Evolutionary conservation across 1,284 basidiomycete species (phyloP).

Genomic region (Cutaneotrichosporon sp.): DNA sequence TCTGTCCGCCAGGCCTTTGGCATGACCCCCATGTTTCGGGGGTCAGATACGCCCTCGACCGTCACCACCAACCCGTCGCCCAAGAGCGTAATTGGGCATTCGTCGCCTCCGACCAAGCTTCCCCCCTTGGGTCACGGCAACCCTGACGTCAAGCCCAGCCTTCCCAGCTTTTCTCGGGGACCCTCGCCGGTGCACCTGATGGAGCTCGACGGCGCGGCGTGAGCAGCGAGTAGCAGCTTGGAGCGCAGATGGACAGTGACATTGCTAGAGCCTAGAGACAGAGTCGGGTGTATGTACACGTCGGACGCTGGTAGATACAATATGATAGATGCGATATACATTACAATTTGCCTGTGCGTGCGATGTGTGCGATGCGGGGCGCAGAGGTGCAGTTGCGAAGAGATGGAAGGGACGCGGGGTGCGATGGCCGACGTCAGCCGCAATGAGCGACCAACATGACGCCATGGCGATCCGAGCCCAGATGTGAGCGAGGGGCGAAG

Average conservation of each 20-base stretch:
- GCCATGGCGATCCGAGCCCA: too few species aligned
- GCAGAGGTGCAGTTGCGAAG: too few species aligned
- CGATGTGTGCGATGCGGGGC: too few species aligned
- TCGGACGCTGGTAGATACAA: slow-evolving; percentile 8
- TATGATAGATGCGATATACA: slow-evolving; percentile 13
- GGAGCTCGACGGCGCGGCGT: slow-evolving; percentile 29
- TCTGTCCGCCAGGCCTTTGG: slow-evolving; percentile 79
- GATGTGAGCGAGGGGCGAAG: too few species aligned
- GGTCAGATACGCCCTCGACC: slow-evolving; percentile 20
- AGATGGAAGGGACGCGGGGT: too few species aligned
- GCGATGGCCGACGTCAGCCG: too few species aligned
- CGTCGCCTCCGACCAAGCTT: slow-evolving; percentile 36
- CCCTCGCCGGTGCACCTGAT: slow-evolving; percentile 28
- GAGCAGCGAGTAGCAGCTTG: neutral
- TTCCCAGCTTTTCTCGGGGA: slow-evolving; percentile 24
- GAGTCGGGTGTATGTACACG: slow-evolving; percentile 10
- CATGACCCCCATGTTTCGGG: slow-evolving; percentile 77
- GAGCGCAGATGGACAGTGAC: neutral
- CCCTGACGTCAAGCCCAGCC: slow-evolving; percentile 22
- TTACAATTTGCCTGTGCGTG: neutral
- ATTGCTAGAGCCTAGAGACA: slow-evolving; percentile 5
- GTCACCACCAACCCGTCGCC: slow-evolving; percentile 29
- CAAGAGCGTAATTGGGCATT: slow-evolving; percentile 29
- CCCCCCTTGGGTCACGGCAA: slow-evolving; percentile 37
- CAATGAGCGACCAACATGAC: neutral